These are phyloP conservation scores for Venustampulla echinocandica DNA, from an alignment of 495 filamentous ascomycete genomes.

Conservation along the genomic window DNA sequence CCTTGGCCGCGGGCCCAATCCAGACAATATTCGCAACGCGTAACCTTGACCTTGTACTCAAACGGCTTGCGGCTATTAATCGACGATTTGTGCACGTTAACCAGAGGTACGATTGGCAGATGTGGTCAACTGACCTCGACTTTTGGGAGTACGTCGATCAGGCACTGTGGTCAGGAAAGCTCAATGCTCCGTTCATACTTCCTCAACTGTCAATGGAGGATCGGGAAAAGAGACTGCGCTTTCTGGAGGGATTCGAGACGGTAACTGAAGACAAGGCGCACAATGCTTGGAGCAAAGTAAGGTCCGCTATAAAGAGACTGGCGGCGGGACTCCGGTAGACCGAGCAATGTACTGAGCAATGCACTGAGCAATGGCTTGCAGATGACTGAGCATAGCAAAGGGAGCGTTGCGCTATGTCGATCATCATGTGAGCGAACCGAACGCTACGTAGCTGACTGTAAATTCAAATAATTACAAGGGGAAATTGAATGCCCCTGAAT, in stretches of 20 bases:
- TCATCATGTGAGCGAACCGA: too few species aligned
- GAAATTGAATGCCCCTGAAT: too few species aligned
- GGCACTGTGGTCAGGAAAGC: slow-evolving; percentile 6
- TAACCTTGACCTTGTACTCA: slow-evolving; percentile 9
- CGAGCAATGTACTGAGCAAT: too few species aligned
- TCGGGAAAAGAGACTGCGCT: too few species aligned
- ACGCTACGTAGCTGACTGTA: too few species aligned
- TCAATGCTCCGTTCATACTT: background rate
- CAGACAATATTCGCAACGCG: slow-evolving; percentile 3
- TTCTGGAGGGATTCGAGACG: too few species aligned
- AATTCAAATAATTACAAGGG: too few species aligned
- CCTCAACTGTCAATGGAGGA: slow-evolving; percentile 2
- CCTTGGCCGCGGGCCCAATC: slow-evolving; percentile 5
- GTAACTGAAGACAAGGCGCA: background rate
- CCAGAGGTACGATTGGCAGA: slow-evolving; percentile 5
- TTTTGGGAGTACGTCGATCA: slow-evolving; percentile 6
- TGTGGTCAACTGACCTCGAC: slow-evolving; percentile 9
- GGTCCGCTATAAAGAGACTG: too few species aligned
- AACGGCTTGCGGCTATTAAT: slow-evolving; percentile 6
- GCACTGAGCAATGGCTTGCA: too few species aligned
- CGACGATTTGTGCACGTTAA: slow-evolving; percentile 3
- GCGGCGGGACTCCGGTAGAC: too few species aligned
- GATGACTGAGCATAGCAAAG: too few species aligned
- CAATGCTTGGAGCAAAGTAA: background rate
- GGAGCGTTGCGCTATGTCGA: too few species aligned